These are phyloP conservation scores for Tulasnella sp. DNA, from an alignment of 768 basidiomycete species.

Conservation along the genomic window DNA sequence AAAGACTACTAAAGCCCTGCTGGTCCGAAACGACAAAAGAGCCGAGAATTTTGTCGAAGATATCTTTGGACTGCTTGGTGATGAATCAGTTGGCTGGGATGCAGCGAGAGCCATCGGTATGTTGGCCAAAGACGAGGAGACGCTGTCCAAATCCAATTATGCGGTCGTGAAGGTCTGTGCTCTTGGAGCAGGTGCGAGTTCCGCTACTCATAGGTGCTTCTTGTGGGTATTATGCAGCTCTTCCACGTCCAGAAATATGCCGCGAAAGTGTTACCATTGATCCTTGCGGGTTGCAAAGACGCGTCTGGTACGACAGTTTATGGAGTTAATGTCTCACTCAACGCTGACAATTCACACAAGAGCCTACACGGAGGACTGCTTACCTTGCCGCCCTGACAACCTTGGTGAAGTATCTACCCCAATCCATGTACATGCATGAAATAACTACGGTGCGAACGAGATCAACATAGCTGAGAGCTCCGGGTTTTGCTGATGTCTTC, in stretches of 20 bases:
- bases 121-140: conserved; percentile 44
- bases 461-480: not conserved
- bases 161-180: conserved; percentile 59
- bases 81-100: conserved; percentile 50
- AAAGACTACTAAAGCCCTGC: conserved; percentile 71
- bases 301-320: conserved; percentile 35
- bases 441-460: conserved; percentile 36
- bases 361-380: conserved; percentile 43
- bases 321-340: not conserved
- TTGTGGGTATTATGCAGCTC: conserved; percentile 49
- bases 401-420: conserved; percentile 69
- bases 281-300: conserved; percentile 56
- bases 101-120: conserved; percentile 69
- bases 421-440: conserved; percentile 56
- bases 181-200: conserved; percentile 27
- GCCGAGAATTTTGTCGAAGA: conserved; percentile 46
- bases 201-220: conserved; percentile 27
- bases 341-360: conserved; percentile 26
- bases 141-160: conserved; percentile 67
- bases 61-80: conserved; percentile 60
- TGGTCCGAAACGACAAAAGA: conserved; percentile 57
- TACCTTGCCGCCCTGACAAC: conserved; percentile 76
- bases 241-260: conserved; percentile 69
- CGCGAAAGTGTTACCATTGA: conserved; percentile 53
- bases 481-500: not conserved